Evolutionary conservation across 2,329 filamentous ascomycete genomes (phyloP).

Genomic region (Diplodia seriata): DNA sequence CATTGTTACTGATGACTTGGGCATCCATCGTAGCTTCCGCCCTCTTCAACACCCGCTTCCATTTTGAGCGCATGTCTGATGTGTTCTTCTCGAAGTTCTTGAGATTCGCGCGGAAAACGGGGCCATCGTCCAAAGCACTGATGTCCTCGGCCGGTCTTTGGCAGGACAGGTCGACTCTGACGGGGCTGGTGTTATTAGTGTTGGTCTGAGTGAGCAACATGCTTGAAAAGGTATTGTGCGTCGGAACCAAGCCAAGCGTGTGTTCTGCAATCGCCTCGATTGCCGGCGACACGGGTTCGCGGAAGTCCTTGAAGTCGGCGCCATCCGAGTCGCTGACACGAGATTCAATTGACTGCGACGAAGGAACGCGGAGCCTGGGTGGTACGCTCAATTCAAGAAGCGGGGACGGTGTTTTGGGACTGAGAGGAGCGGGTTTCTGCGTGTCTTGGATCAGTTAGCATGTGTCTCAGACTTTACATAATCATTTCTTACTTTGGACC

Average conservation of each 20-base stretch:
- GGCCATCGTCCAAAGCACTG: conserved; percentile 86
- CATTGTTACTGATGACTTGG: conserved; percentile 84
- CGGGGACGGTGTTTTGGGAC: conserved; percentile 63
- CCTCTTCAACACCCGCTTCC: conserved; percentile 94
- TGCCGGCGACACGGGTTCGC: conserved; percentile 55
- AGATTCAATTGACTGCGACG: conserved; percentile 84
- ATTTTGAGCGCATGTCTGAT: conserved; percentile 87
- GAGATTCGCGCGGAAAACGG: conserved; percentile 94
- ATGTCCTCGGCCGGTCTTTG: conserved; percentile 86
- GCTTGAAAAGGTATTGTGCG: conserved; percentile 40
- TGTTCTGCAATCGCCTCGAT: conserved; percentile 58
- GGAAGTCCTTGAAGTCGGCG: conserved; percentile 50
- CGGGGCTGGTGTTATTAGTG: conserved; percentile 48
- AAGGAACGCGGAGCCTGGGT: conserved; percentile 81
- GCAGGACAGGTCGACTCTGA: conserved; percentile 88
- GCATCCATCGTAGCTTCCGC: conserved; percentile 87
- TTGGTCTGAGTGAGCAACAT: conserved; percentile 35
- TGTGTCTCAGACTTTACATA: background rate
- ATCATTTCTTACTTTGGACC: conserved; percentile 73
- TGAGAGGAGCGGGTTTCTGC: conserved; percentile 44
- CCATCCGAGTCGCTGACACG: conserved; percentile 75
- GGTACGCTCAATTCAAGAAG: conserved; percentile 76
- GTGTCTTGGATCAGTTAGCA: conserved; percentile 44
- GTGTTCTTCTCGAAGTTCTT: conserved; percentile 97
- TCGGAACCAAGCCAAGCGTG: conserved; percentile 52